Percentiles rank a stretch among this genome's conserved stretches.
Conservation (phyloP, 495 filamentous ascomycete species). For the Aeminium ludgeri region DNA sequence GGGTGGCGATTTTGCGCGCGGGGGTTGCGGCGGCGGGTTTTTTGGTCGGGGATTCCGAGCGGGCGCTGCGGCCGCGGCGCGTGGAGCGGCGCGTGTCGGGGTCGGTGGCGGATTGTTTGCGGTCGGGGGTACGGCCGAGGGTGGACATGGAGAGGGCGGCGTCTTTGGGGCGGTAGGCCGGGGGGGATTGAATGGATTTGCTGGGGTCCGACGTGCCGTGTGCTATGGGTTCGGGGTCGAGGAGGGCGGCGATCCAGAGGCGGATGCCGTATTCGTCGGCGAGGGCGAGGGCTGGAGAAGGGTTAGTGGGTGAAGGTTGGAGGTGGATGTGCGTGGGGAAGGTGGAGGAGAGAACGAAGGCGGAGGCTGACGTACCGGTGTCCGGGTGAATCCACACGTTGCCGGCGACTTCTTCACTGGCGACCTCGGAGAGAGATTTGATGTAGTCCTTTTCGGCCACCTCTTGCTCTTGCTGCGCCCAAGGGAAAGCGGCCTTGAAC, state of each 20-base stretch:
- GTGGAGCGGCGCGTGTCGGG: slow-evolving; percentile 25
- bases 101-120: no score
- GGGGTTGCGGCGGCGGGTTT: no score
- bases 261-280: slow-evolving; percentile 69
- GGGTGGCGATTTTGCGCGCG: slow-evolving; percentile 36
- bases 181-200: slow-evolving; percentile 24
- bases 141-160: slow-evolving; percentile 24
- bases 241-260: slow-evolving; percentile 75
- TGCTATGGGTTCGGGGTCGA: slow-evolving; percentile 59
- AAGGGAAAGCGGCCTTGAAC: slow-evolving; percentile 98
- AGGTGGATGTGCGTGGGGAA: no score
- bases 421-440: slow-evolving; percentile 58
- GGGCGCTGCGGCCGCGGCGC: slow-evolving; percentile 26
- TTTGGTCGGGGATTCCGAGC: slow-evolving; percentile 44
- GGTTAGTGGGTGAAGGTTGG: no score
- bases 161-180: slow-evolving; percentile 20
- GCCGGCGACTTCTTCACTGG: slow-evolving; percentile 80
- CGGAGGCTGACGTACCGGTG: slow-evolving; percentile 39
- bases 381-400: slow-evolving; percentile 89
- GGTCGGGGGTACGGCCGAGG: slow-evolving; percentile 27
- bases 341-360: no score
- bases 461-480: slow-evolving; percentile 72
- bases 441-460: slow-evolving; percentile 71
- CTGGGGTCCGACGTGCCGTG: slow-evolving; percentile 28
- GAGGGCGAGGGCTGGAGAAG: slow-evolving; percentile 59